Percentiles rank a stretch among this genome's conserved stretches.
Conservation (phyloP, 179 eudicot species). For the Kewa caespitosa region DNA sequence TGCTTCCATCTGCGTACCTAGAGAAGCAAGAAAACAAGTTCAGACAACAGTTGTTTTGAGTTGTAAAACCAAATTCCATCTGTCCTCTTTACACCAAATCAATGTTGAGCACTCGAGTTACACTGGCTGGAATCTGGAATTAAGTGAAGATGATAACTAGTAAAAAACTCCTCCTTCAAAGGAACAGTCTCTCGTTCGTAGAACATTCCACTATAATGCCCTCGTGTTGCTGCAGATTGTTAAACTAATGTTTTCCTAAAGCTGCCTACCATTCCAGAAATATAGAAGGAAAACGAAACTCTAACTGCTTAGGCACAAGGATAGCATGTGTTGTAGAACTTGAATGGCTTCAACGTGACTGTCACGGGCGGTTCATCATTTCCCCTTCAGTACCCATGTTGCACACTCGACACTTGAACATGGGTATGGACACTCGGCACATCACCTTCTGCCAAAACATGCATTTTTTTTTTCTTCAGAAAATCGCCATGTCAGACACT, state of each 20-base stretch:
- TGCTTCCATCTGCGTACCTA: slow-evolving; percentile 74
- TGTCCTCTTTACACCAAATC: neutral
- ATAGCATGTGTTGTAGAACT: neutral
- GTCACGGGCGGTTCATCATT: too few relatives aligned
- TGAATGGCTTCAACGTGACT: too few relatives aligned
- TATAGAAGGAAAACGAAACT: too few relatives aligned
- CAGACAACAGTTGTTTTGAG: neutral
- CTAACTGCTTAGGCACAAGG: too few relatives aligned
- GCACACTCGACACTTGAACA: too few relatives aligned
- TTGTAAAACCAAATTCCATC: neutral
- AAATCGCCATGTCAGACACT: too few relatives aligned
- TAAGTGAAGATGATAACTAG: too few relatives aligned
- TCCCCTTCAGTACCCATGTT: too few relatives aligned
- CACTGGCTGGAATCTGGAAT: too few relatives aligned
- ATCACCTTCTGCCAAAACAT: too few relatives aligned
- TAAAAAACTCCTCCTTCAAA: neutral
- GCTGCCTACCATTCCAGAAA: neutral
- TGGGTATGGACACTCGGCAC: too few relatives aligned
- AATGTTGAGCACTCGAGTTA: neutral
- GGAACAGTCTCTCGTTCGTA: neutral
- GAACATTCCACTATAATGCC: neutral
- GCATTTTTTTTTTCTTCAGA: too few relatives aligned
- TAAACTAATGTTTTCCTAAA: neutral
- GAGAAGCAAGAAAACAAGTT: slow-evolving; percentile 1
- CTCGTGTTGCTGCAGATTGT: neutral